phyloP scores from a whole-genome alignment of 805 yeast genomes.

The Sugiyamaella americana region DNA sequence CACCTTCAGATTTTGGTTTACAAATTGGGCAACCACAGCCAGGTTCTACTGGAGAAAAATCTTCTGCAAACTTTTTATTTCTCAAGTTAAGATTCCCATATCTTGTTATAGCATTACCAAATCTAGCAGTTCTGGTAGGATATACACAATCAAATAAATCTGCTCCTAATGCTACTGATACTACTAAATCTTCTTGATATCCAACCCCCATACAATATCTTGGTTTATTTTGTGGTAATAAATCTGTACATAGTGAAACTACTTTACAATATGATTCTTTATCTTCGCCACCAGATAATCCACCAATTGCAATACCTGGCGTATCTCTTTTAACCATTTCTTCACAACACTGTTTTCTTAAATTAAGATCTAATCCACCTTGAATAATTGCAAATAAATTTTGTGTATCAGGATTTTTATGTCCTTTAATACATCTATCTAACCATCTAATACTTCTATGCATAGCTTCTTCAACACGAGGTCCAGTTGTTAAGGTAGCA shows the following conservation, averaged over 20 bases:
- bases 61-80: constrained; percentile 32
- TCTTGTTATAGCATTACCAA: constrained; percentile 40
- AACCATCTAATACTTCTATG: constrained; percentile 39
- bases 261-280: constrained; percentile 37
- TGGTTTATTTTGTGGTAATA: constrained; percentile 38
- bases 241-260: constrained; percentile 36
- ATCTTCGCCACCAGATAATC: constrained; percentile 43
- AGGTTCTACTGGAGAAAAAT: constrained; percentile 33
- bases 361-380: constrained; percentile 39
- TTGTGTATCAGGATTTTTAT: constrained; percentile 38
- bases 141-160: constrained; percentile 43
- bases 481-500: constrained; percentile 39
- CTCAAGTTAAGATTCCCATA: constrained; percentile 34
- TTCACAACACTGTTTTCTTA: constrained; percentile 35
- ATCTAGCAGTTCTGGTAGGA: constrained; percentile 41
- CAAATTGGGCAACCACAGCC: constrained; percentile 40
- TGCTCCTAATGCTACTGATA: constrained; percentile 42
- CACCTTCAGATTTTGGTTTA: constrained; percentile 28
- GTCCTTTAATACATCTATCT: constrained; percentile 40
- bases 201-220: constrained; percentile 45
- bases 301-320: constrained; percentile 44
- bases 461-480: constrained; percentile 43
- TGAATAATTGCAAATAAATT: constrained; percentile 41
- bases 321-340: constrained; percentile 41
- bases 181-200: constrained; percentile 42